Conservation (phyloP, 1,284 basidiomycete species). For the Apiotrichum brassicae region DNA sequence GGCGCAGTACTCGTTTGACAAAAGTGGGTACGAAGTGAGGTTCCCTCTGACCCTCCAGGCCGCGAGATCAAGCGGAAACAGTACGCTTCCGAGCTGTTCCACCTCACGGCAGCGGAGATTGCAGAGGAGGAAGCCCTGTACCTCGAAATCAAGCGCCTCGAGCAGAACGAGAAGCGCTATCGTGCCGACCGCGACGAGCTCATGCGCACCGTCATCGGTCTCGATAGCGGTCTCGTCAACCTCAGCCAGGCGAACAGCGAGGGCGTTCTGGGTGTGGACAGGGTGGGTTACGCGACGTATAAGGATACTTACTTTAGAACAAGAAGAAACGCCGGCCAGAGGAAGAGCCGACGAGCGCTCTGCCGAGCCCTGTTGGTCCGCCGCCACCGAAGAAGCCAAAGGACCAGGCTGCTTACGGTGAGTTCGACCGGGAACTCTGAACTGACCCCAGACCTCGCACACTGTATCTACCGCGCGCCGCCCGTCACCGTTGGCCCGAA, state of each 20-base stretch:
- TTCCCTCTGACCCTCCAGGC: conserved; percentile 50
- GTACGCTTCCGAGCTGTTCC: conserved; percentile 78
- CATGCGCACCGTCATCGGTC: conserved; percentile 71
- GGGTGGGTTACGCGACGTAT: conserved; percentile 10
- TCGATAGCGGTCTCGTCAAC: conserved; percentile 74
- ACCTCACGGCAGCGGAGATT: conserved; percentile 78
- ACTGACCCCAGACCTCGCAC: conserved; percentile 24
- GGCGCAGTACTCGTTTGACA: conserved; percentile 73
- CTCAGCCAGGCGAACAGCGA: conserved; percentile 41
- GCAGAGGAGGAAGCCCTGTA: conserved; percentile 95
- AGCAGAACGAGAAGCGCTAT: conserved; percentile 86
- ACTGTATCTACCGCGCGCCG: conserved; percentile 43
- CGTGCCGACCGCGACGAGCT: conserved; percentile 85
- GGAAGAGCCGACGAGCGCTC: conserved; percentile 20
- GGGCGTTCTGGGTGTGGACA: conserved; percentile 42
- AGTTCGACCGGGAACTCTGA: background rate
- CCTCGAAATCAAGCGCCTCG: conserved; percentile 85
- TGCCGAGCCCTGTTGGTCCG: conserved; percentile 13
- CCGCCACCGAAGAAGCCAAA: conserved; percentile 35
- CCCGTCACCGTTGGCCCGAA: conserved; percentile 19
- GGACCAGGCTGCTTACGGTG: conserved; percentile 19
- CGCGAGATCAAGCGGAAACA: conserved; percentile 84
- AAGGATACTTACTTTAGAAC: conserved; percentile 20
- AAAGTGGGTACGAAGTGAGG: conserved; percentile 52
- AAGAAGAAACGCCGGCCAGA: conserved; percentile 45